Base-by-base conservation (phyloP, 2,329 filamentous ascomycete genomes). In the Claviceps humidiphila region DNA sequence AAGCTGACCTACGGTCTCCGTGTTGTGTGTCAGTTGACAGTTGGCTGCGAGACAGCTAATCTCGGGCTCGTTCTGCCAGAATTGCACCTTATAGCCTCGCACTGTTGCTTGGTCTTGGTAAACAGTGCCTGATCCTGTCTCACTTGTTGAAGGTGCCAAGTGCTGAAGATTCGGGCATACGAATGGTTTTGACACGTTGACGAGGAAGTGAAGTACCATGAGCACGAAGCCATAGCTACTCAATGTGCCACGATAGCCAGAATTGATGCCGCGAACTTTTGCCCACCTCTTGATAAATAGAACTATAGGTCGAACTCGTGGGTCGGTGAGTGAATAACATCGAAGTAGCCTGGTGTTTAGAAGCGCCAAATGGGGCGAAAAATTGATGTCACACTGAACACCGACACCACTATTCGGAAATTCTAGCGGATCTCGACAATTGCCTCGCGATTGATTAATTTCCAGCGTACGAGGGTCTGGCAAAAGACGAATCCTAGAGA, bases 381-480 rank as follows among this genome's bases (percentile, higher is more conserved):
- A 95, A 66, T 95, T 95, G 73, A 96, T 88, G 63, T 95, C 89
- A 64, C 87, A 93, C 63, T 90, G 87, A 14, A 91, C 86, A n/a
- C 89, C 89, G 30, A 85, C 78, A 4, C 83, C 84, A 8, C 73
- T 72, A 61, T 87, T 87, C 5, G 87, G 86, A 53, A 91, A 91
- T 64, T 93, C 88, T 2, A 94, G 76, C 24, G 72, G 72, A 59
- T 83, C 77, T 54, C 68, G 71, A 62, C 77, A 78, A 34, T 70
- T 72, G 57, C 81, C 74, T 53, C 71, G 72, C 5, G 76, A 71
- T 55, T 77, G 74, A 60, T 76, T 74, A 7, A 73, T 70, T 2
- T 68, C 58, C 58, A 77, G 66, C 43, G 66, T 71, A n/a, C 74
- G 67, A 49, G 79, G 78, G 54, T 78, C 71, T 4, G 68, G 65